phyloP scores from a whole-genome alignment of 495 filamentous ascomycete genomes.

The Aspergillus affinis region DNA sequence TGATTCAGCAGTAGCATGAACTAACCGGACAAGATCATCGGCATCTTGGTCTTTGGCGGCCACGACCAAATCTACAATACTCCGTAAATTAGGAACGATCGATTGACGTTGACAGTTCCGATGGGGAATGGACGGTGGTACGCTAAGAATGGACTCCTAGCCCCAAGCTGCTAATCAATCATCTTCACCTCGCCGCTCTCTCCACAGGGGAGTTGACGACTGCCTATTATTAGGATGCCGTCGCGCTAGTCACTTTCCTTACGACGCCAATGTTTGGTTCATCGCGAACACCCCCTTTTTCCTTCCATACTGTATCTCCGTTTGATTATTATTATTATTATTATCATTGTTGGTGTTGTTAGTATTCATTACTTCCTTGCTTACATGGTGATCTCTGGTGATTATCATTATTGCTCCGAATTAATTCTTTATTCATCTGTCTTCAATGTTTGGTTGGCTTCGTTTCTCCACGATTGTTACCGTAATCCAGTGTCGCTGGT shows the following conservation, averaged over 20 bases:
- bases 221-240: not conserved
- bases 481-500: slow-evolving; percentile 1
- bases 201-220: not conserved
- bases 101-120: not conserved
- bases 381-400: slow-evolving; percentile 20
- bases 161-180: not conserved
- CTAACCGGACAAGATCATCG: too few relatives aligned
- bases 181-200: not conserved
- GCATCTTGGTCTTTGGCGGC: too few relatives aligned
- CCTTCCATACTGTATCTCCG: not conserved
- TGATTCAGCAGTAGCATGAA: not conserved
- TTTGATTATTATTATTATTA: too few relatives aligned
- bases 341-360: not conserved
- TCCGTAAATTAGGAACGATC: too few relatives aligned
- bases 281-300: not conserved
- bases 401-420: not conserved
- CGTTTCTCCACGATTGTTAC: slow-evolving; percentile 1
- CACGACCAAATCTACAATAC: too few relatives aligned
- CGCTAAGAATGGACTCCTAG: not conserved
- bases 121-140: not conserved
- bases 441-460: not conserved
- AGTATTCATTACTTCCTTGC: slow-evolving; percentile 21
- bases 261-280: not conserved
- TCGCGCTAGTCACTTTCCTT: not conserved
- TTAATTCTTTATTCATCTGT: not conserved